Percentiles rank a stretch among this genome's conserved stretches.
These are phyloP conservation scores for Aspergillus incahuasiensis DNA, from an alignment of 495 filamentous ascomycete species.

Conservation along the genomic window DNA sequence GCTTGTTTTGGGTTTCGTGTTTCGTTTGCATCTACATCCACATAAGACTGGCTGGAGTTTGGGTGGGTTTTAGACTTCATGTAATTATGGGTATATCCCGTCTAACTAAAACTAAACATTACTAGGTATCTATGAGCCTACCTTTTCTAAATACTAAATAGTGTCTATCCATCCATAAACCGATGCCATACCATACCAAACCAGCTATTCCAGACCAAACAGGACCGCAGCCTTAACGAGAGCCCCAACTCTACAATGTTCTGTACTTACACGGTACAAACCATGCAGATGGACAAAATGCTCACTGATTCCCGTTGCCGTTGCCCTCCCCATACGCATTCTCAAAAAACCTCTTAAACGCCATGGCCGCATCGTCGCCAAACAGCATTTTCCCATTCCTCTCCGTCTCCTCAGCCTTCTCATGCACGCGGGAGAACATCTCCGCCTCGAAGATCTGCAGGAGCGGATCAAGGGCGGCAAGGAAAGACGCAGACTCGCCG, in stretches of 20 bases:
- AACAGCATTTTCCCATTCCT: slow-evolving; percentile 23
- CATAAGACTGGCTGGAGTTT: background rate
- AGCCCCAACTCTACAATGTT: too few species aligned
- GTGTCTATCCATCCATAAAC: too few species aligned
- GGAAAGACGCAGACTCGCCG: slow-evolving; percentile 11
- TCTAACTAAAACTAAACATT: background rate
- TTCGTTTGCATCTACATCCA: background rate
- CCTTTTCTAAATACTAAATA: too few species aligned
- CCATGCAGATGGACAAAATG: too few species aligned
- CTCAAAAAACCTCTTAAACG: slow-evolving; percentile 20
- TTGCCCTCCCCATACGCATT: background rate
- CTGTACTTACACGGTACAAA: too few species aligned
- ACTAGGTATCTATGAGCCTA: too few species aligned
- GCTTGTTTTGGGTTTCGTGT: background rate
- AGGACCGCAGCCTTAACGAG: too few species aligned
- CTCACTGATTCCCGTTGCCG: too few species aligned
- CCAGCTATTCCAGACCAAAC: too few species aligned
- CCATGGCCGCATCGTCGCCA: slow-evolving; percentile 24
- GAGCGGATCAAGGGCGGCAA: slow-evolving; percentile 17
- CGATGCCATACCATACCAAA: too few species aligned
- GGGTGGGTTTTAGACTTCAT: background rate
- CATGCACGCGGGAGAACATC: slow-evolving; percentile 29
- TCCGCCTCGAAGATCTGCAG: slow-evolving; percentile 32
- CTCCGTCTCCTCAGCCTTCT: slow-evolving; percentile 27
- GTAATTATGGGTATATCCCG: background rate